phyloP scores from a whole-genome alignment of 331 rosid genomes.

The Saraca asoca region DNA sequence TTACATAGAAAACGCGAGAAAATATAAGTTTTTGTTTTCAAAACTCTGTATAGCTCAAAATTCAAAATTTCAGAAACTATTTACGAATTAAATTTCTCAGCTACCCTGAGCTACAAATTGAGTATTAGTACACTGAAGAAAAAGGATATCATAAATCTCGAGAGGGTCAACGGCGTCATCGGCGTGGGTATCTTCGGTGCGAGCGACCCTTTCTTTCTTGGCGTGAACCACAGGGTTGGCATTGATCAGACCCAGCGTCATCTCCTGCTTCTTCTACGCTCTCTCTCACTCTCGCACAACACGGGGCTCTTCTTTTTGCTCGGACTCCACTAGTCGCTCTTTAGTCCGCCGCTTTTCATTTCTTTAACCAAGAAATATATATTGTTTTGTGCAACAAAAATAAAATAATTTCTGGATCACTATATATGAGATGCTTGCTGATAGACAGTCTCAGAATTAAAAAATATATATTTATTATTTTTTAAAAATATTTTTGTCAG shows the following conservation, averaged over 20 bases:
- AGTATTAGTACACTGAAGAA: not conserved
- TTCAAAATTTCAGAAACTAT: not conserved
- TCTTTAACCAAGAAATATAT: not conserved
- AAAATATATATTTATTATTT: too few species aligned
- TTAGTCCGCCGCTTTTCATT: not conserved
- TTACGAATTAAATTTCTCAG: too few species aligned
- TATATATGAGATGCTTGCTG: too few species aligned
- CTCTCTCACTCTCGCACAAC: not conserved
- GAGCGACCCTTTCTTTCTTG: slow-evolving; percentile 80
- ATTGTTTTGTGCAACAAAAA: not conserved
- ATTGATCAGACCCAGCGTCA: slow-evolving; percentile 95
- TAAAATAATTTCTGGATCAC: too few species aligned
- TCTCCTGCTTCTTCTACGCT: slow-evolving; percentile 28
- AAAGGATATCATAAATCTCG: slow-evolving; percentile 94
- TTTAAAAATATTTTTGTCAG: too few species aligned
- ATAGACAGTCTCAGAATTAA: too few species aligned
- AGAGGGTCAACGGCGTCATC: slow-evolving; percentile 88
- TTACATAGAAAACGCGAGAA: not conserved
- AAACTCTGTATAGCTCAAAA: too few species aligned
- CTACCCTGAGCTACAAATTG: not conserved
- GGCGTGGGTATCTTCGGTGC: slow-evolving; percentile 63
- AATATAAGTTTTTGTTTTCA: too few species aligned
- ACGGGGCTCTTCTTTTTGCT: not conserved
- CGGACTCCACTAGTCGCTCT: not conserved
- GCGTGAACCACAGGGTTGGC: slow-evolving; percentile 97